Conservation (phyloP, 1,139 yeast species). For the Pichiaceae sp. region DNA sequence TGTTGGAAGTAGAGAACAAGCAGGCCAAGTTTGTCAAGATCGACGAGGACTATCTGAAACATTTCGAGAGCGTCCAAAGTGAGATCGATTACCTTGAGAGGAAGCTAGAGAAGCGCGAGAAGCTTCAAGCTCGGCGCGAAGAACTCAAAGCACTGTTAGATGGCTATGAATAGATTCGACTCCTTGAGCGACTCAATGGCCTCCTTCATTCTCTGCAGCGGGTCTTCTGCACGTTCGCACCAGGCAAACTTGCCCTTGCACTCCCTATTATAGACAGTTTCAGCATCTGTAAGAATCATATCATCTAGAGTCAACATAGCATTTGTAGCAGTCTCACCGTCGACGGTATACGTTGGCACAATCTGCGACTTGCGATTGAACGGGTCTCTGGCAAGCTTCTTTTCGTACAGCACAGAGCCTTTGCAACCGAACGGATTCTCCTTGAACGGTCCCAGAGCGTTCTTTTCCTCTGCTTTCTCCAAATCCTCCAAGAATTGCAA, state of each 20-base stretch:
- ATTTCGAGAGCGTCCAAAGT: constrained; percentile 38
- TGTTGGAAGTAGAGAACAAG: constrained; percentile 48
- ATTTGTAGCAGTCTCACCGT: constrained; percentile 10
- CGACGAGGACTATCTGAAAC: constrained; percentile 23
- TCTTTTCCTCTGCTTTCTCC: constrained; percentile 35
- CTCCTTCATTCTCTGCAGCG: neutral
- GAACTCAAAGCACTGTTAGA: constrained; percentile 26
- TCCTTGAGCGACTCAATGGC: no score
- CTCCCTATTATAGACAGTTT: constrained; percentile 9
- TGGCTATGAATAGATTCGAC: constrained; percentile 19
- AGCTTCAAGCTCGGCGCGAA: constrained; percentile 43
- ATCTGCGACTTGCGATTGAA: constrained; percentile 26
- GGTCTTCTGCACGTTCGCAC: constrained; percentile 5
- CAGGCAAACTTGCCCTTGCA: constrained; percentile 13
- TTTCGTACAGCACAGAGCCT: constrained; percentile 32
- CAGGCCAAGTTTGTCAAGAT: constrained; percentile 38
- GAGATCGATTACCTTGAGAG: constrained; percentile 55
- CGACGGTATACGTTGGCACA: constrained; percentile 4
- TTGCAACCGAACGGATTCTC: constrained; percentile 55
- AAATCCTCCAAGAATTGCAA: constrained; percentile 36
- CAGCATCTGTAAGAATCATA: constrained; percentile 12
- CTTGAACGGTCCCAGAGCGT: constrained; percentile 50
- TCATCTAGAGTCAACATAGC: constrained; percentile 15
- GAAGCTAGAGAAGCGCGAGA: constrained; percentile 43
- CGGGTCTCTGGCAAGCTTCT: constrained; percentile 48